Evolutionary conservation across 1,284 basidiomycete genomes (phyloP), one percentile per base, ranked within the genome.

Genomic region (Sanghuangporus sanghuang): DNA sequence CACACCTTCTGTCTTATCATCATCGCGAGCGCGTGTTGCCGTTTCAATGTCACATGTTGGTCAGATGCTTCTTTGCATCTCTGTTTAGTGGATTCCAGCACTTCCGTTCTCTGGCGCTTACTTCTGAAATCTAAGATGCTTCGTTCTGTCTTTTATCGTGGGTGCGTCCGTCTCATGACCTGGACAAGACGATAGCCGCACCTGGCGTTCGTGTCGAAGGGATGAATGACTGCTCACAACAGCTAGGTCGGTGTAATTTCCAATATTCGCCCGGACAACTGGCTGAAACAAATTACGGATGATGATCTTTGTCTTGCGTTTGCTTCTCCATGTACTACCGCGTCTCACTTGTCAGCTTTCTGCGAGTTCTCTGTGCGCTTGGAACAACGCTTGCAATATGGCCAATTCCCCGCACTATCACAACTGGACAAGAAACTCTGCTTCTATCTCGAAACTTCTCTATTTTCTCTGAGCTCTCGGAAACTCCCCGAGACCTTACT

Each of bases 341-440:
- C 8, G 38, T 57, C 23, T 32, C 40, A 18, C 16, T 50, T 40
- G 12, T 38, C n/a, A 53, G 14, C 12, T 38, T 63, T 21, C 48
- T 54, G 27, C 23, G 18, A 14, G 7, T 54, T 18, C 8, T 50
- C 14, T 16, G 35, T 11, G 36, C 53, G 39, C 16, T 44, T 14
- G 36, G 44, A n/a, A 53, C 44, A 52, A 59, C 48, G 14, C 49
- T 36, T 46, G 68, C 68, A 3, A 61, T 72, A 18, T 91, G 89
- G 89, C 89, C 89, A 11, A 78, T 83, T 52, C 91, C 90, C 0
- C 72, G 76, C 14, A 71, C 69, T 2, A 72, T 88, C 55, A 65
- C 75, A 23, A 78, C 81, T 0, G 89, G 88, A 18, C 71, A 76
- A 0, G 76, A 77, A 0, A 70, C 82, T 1, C 75, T 92, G 52